A percentile compares a stretch with the other conserved stretches of the same genome.
Conservation (phyloP, 176 grass and related monocot genomes). For the Chrysopogon serrulatus region DNA sequence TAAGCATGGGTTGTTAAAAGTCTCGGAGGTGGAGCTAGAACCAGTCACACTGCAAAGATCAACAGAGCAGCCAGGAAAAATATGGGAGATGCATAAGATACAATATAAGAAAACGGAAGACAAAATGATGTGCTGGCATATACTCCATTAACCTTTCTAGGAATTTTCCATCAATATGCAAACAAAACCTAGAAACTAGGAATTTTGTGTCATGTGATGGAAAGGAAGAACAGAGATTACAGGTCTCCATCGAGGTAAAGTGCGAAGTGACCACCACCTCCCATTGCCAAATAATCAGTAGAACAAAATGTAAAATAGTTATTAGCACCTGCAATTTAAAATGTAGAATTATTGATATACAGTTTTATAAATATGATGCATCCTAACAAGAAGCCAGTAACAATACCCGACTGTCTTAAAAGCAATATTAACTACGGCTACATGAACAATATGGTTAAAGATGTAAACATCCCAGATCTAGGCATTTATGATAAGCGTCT, state of each 20-base stretch:
- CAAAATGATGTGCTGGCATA: too few species aligned
- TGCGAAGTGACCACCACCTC: conserved; percentile 86
- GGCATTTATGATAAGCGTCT: neutral
- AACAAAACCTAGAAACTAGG: neutral
- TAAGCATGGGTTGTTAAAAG: too few species aligned
- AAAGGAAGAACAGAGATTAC: conserved; percentile 33
- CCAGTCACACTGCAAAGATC: too few species aligned
- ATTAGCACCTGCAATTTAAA: conserved; percentile 70
- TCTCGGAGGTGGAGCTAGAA: too few species aligned
- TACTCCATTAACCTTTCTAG: neutral
- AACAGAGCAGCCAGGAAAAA: too few species aligned
- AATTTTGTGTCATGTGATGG: neutral
- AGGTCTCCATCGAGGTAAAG: conserved; percentile 87
- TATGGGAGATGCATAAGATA: neutral
- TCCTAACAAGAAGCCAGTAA: neutral
- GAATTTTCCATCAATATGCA: neutral
- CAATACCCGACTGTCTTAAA: neutral
- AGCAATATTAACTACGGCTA: neutral
- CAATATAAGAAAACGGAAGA: conserved; percentile 12
- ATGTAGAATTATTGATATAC: neutral
- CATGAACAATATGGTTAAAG: neutral
- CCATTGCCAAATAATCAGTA: conserved; percentile 72
- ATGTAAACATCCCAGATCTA: neutral
- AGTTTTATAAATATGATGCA: conserved; percentile 17
- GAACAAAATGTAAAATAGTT: conserved; percentile 84